Conservation (phyloP, 1,284 basidiomycete species). For the Apiotrichum gracile region DNA sequence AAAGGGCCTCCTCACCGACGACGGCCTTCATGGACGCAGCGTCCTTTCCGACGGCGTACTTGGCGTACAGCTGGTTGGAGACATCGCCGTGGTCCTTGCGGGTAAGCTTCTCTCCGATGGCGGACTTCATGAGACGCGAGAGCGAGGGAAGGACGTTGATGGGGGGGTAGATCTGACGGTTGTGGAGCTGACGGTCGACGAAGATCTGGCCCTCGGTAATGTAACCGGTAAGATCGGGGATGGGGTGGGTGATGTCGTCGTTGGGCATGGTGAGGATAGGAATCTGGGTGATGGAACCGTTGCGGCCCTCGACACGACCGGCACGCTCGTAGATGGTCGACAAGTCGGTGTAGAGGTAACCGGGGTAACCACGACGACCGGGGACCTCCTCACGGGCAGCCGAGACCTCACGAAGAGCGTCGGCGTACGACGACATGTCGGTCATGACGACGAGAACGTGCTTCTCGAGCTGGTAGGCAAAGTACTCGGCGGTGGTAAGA, state of each 20-base stretch:
- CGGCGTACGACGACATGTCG: constrained; percentile 64
- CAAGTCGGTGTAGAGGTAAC: constrained; percentile 78
- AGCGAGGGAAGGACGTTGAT: constrained; percentile 99
- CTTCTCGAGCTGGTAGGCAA: constrained; percentile 99
- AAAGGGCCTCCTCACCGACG: constrained; percentile 95
- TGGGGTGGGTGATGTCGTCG: constrained; percentile 99
- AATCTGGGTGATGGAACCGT: constrained; percentile 99
- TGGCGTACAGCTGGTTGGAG: constrained; percentile 96
- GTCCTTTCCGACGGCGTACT: constrained; percentile 95
- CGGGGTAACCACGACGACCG: constrained; percentile 98
- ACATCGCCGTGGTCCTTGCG: constrained; percentile 98
- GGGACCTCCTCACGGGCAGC: constrained; percentile 99
- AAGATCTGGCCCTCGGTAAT: constrained; percentile 99
- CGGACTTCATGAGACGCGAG: constrained; percentile 99
- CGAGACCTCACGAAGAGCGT: constrained; percentile 57
- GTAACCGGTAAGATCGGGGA: constrained; percentile 98
- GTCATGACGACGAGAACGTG: constrained; percentile 98
- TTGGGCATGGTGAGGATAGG: constrained; percentile 99
- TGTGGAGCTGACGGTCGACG: constrained; percentile 68
- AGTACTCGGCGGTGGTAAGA: constrained; percentile 97
- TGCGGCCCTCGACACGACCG: constrained; percentile 93
- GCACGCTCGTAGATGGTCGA: constrained; percentile 99
- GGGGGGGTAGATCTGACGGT: constrained; percentile 93
- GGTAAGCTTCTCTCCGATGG: constrained; percentile 95
- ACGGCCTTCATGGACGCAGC: constrained; percentile 99